Evolutionary conservation across 2,329 filamentous ascomycete genomes (phyloP).

Genomic region (Sarocladium brachiariae): DNA sequence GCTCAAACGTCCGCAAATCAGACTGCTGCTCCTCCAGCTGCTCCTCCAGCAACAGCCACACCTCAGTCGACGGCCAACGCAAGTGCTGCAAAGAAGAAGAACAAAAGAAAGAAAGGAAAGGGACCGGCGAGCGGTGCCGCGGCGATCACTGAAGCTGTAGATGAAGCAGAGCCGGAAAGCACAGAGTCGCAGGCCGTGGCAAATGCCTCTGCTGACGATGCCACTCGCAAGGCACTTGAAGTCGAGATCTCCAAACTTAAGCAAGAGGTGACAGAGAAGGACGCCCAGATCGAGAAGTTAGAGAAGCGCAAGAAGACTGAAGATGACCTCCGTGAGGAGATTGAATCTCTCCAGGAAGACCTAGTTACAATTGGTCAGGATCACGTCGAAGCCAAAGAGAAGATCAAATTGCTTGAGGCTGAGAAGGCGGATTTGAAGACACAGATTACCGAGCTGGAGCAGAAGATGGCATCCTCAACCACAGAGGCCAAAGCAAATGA

Average conservation of each 20-base stretch:
- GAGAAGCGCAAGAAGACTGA: constrained; percentile 66
- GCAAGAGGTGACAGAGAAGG: constrained; percentile 54
- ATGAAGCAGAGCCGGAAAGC: constrained; percentile 29
- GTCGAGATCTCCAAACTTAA: constrained; percentile 44
- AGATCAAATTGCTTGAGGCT: constrained; percentile 60
- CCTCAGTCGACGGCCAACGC: constrained; percentile 19
- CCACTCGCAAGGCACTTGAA: constrained; percentile 33
- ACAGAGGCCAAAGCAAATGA: constrained; percentile 37
- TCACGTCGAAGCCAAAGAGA: constrained; percentile 76
- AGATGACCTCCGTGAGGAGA: constrained; percentile 75
- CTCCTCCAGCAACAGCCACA: constrained; percentile 14
- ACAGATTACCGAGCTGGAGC: constrained; percentile 59
- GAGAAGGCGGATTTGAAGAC: constrained; percentile 62
- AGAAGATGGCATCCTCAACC: constrained; percentile 48
- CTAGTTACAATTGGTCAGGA: constrained; percentile 74
- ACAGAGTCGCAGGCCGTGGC: constrained; percentile 29
- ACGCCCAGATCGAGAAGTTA: constrained; percentile 65
- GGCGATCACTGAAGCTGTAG: constrained; percentile 18
- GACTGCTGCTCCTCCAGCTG: constrained; percentile 15
- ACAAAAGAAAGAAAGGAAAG: constrained; percentile 89
- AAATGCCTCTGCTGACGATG: constrained; percentile 20
- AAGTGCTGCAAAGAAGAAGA: constrained; percentile 50
- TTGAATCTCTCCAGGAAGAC: constrained; percentile 76
- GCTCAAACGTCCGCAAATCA: constrained; percentile 16
- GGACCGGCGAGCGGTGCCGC: constrained; percentile 41